A percentile compares a stretch with the other conserved stretches of the same genome.
These are phyloP conservation scores for Populus davidiana DNA, from an alignment of 345 rosid species.

Conservation along the genomic window DNA sequence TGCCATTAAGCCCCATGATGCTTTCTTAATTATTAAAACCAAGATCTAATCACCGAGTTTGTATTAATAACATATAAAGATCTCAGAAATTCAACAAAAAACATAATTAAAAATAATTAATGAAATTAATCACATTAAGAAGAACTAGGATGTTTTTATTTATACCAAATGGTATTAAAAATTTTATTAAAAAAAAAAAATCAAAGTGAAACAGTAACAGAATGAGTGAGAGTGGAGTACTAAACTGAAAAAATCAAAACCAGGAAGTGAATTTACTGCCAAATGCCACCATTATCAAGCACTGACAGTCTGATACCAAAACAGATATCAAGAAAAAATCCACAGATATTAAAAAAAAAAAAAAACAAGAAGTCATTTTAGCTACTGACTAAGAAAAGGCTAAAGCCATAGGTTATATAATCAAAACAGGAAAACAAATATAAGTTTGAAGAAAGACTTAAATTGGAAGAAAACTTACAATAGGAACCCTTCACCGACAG, in stretches of 20 bases:
- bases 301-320: neutral
- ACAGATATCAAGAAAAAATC: neutral
- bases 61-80: neutral
- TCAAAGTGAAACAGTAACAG: neutral
- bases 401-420: neutral
- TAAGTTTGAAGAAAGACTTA: neutral
- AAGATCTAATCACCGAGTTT: neutral
- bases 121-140: neutral
- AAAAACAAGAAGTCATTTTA: neutral
- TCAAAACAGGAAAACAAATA: slow-evolving; percentile 13
- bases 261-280: neutral
- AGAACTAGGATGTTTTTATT: neutral
- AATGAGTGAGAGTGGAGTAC: neutral
- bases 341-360: neutral
- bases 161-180: neutral
- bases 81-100: neutral
- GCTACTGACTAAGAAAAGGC: neutral
- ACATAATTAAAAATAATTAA: neutral
- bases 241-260: neutral
- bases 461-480: slow-evolving; percentile 21
- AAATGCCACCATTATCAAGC: neutral
- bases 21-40: neutral
- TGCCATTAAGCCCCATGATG: neutral
- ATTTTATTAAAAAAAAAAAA: neutral
- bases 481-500: slow-evolving; percentile 37